A percentile compares a stretch with the other conserved stretches of the same genome.
phyloP scores from a whole-genome alignment of 345 rosid species.

The Erysimum cheiranthoides region DNA sequence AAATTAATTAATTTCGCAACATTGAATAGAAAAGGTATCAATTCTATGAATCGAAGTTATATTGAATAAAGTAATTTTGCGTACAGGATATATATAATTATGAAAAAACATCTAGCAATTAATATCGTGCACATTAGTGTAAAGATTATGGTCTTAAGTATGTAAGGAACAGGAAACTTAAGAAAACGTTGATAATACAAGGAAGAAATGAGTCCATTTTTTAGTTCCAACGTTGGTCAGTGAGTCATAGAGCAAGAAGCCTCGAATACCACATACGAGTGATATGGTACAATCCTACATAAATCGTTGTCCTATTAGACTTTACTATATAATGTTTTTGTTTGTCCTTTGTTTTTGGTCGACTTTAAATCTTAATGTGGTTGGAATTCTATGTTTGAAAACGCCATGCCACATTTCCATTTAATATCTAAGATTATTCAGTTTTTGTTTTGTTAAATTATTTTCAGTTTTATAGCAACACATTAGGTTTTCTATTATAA shows the following conservation, averaged over 20 bases:
- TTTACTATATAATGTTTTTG: not conserved
- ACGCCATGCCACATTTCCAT: constrained; percentile 3
- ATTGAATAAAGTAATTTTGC: not conserved
- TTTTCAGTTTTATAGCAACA: no score
- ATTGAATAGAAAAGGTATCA: not conserved
- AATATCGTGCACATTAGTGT: not conserved
- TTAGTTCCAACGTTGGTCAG: constrained; percentile 13
- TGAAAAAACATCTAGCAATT: not conserved
- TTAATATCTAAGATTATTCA: not conserved
- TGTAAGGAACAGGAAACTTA: not conserved
- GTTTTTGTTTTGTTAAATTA: not conserved
- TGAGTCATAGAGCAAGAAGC: constrained; percentile 16
- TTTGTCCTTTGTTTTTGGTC: not conserved
- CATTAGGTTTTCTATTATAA: no score
- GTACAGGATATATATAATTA: not conserved
- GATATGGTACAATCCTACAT: constrained; percentile 14
- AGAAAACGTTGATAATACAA: not conserved
- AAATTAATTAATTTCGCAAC: not conserved
- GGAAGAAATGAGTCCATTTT: constrained; percentile 9
- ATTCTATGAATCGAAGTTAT: not conserved
- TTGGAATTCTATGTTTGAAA: not conserved
- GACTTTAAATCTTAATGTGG: not conserved
- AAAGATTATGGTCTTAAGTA: not conserved
- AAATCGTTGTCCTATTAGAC: constrained; percentile 20
- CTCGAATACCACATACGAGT: constrained; percentile 21